These are phyloP conservation scores for Pythium oligandrum DNA, from an alignment of 352 stramenopile species.

Conservation along the genomic window DNA sequence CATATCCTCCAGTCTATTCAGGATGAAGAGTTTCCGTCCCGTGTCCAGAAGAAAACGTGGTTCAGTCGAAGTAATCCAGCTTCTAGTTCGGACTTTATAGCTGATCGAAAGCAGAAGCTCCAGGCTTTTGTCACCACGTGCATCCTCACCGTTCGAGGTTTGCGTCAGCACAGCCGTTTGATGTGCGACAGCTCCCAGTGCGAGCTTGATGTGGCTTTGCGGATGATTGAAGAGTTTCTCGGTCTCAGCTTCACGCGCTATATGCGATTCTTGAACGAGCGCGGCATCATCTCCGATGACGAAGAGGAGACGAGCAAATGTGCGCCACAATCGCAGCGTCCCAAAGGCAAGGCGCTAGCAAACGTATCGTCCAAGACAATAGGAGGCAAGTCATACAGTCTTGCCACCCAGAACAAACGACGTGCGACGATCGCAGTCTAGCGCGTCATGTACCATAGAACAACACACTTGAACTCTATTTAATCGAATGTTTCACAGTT, in stretches of 20 bases:
- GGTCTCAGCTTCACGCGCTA: constrained; percentile 65
- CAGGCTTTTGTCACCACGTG: constrained; percentile 49
- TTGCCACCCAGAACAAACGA: background rate
- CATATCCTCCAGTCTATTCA: constrained; percentile 61
- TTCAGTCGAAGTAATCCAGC: background rate
- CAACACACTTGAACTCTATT: no score
- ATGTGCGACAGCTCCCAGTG: constrained; percentile 41
- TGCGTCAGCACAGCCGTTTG: constrained; percentile 58
- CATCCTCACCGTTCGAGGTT: constrained; percentile 45
- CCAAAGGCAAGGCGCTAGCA: background rate
- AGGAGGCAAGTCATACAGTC: background rate
- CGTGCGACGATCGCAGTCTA: constrained; percentile 2
- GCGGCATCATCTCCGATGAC: constrained; percentile 34
- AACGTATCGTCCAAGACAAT: background rate
- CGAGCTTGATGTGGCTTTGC: constrained; percentile 48
- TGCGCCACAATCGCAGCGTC: no score
- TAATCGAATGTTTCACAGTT: no score
- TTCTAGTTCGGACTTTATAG: constrained; percentile 18
- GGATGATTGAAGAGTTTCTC: constrained; percentile 67
- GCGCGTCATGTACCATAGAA: no score
- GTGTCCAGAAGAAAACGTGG: constrained; percentile 16
- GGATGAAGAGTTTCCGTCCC: constrained; percentile 41
- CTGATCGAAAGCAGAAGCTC: constrained; percentile 46
- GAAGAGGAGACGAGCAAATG: background rate
- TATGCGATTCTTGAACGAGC: constrained; percentile 57